Evolutionary conservation across 345 rosid species (phyloP).

Genomic region (Raphanus raphanistrum): DNA sequence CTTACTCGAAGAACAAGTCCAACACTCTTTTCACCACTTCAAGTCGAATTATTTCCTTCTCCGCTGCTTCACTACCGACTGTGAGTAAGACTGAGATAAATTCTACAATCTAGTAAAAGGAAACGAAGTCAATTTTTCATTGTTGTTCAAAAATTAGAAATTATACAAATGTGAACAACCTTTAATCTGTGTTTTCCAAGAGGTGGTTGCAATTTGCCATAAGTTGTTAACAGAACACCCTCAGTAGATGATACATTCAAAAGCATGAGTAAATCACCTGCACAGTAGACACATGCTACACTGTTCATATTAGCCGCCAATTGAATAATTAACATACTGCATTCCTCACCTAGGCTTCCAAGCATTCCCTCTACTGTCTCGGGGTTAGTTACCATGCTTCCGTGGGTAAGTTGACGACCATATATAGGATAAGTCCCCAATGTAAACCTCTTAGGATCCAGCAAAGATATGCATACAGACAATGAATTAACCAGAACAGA

Average conservation of each 20-base stretch:
- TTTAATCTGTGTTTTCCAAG: conserved; percentile 90
- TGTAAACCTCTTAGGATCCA: conserved; percentile 82
- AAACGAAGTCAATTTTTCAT: conserved; percentile 23
- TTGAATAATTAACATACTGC: not conserved
- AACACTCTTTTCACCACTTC: conserved; percentile 69
- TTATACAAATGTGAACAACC: conserved; percentile 27
- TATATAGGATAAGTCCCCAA: conserved; percentile 61
- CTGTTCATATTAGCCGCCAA: not conserved
- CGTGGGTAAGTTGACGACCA: conserved; percentile 66
- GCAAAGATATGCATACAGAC: conserved; percentile 84
- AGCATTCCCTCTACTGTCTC: conserved; percentile 88
- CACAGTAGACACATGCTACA: conserved; percentile 26
- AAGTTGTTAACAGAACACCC: conserved; percentile 64
- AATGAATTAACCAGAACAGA: conserved; percentile 87
- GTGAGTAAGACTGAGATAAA: conserved; percentile 81
- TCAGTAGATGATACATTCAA: conserved; percentile 69
- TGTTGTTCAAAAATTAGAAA: conserved; percentile 7
- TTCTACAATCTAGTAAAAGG: conserved; percentile 73
- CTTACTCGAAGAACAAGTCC: conserved; percentile 88
- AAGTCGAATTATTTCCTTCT: conserved; percentile 72
- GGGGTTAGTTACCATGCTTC: conserved; percentile 56
- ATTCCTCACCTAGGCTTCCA: conserved; percentile 72
- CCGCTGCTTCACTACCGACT: conserved; percentile 77
- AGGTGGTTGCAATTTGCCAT: conserved; percentile 93
- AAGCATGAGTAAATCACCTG: conserved; percentile 83